A percentile compares a stretch with the other conserved stretches of the same genome.
phyloP scores from a whole-genome alignment of 805 yeast species.

The Candida qinlingensis region DNA sequence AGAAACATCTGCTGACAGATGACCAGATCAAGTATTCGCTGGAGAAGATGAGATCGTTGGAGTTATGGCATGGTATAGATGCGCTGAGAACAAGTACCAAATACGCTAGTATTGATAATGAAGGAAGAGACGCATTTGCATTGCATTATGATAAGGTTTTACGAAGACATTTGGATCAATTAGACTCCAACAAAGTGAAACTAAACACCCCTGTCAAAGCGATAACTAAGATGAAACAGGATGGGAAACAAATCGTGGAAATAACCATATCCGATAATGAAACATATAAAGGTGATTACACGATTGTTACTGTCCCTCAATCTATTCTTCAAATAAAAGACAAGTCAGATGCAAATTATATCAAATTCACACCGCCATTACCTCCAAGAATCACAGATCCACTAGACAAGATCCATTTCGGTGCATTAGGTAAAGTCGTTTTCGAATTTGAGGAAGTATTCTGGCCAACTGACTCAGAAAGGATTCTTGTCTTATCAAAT shows the following conservation, averaged over 20 bases:
- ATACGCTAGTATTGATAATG: conserved; percentile 61
- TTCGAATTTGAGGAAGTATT: conserved; percentile 59
- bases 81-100: conserved; percentile 65
- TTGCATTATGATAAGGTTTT: conserved; percentile 48
- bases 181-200: conserved; percentile 36
- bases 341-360: conserved; percentile 34
- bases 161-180: conserved; percentile 33
- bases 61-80: conserved; percentile 76
- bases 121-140: conserved; percentile 75
- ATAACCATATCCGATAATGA: conserved; percentile 27
- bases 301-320: conserved; percentile 74
- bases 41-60: conserved; percentile 51
- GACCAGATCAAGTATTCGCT: conserved; percentile 49
- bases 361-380: conserved; percentile 51
- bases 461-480: conserved; percentile 54
- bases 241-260: conserved; percentile 16
- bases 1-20: conserved; percentile 41
- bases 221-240: conserved; percentile 29
- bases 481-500: conserved; percentile 41
- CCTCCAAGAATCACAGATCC: conserved; percentile 41
- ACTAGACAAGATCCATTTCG: conserved; percentile 48
- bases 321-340: conserved; percentile 49
- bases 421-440: conserved; percentile 67
- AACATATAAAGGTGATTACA: conserved; percentile 41
- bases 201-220: conserved; percentile 37